Base-by-base conservation (phyloP, 345 rosid genomes). In the Schrenkiella parvula region DNA sequence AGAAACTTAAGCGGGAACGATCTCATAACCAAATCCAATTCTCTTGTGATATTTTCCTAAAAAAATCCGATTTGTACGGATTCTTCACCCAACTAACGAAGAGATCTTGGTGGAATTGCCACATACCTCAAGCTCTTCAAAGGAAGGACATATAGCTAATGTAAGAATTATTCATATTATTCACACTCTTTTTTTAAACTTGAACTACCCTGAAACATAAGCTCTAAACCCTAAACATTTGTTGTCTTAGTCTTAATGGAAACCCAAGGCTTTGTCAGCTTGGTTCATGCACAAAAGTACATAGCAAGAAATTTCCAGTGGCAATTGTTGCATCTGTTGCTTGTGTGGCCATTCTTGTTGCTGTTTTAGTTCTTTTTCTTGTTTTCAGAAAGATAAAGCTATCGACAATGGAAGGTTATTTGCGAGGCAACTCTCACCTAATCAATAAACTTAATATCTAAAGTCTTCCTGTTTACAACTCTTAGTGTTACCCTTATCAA, bases 1-100 rank as follows among this genome's bases (percentile, higher is more conserved):
- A 86, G 88, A 69, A 78, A 78, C 67, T 52, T 82, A 44, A 26
- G 41, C 15, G 56, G 69, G 43, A 86, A 86, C 64, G 28, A 64
- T 55, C 80, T 81, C 19, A 48, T n/a, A n/a, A n/a, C n/a, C n/a
- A n/a, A n/a, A n/a, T n/a, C n/a, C n/a, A n/a, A n/a, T n/a, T n/a
- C n/a, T n/a, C n/a, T n/a, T n/a, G n/a, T n/a, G n/a, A n/a, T n/a
- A n/a, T n/a, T n/a, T n/a, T n/a, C n/a, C n/a, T n/a, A n/a, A n/a
- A n/a, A n/a, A n/a, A n/a, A n/a, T n/a, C n/a, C n/a, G n/a, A n/a
- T n/a, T n/a, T n/a, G n/a, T n/a, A n/a, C n/a, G n/a, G n/a, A n/a
- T n/a, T n/a, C n/a, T n/a, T n/a, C n/a, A n/a, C n/a, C n/a, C n/a
- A n/a, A n/a, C n/a, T n/a, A n/a, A n/a, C n/a, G n/a, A n/a, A n/a